A percentile compares a stretch with the other conserved stretches of the same genome.
Evolutionary conservation across 768 basidiomycete species (phyloP).

Genomic region (Epithele typhae): DNA sequence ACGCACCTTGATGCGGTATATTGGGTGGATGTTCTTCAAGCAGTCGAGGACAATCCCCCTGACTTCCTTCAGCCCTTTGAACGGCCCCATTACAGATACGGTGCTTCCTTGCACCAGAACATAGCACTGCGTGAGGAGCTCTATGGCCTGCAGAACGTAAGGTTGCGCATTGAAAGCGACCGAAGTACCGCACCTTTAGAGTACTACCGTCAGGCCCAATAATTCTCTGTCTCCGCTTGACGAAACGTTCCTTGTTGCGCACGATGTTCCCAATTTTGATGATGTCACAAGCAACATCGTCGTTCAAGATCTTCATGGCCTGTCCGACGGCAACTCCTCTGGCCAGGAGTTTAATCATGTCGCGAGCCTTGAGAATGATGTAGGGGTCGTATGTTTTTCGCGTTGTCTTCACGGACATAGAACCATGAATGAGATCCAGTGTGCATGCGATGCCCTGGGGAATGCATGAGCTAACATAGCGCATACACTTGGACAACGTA

Average conservation of each 20-base stretch:
- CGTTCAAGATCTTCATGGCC: constrained; percentile 87
- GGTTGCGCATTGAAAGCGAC: constrained; percentile 16
- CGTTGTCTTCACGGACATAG: constrained; percentile 96
- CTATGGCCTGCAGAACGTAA: constrained; percentile 69
- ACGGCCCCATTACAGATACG: constrained; percentile 96
- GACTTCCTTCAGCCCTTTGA: constrained; percentile 94
- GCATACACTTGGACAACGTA: constrained; percentile 30
- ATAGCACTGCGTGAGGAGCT: constrained; percentile 93
- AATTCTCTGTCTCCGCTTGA: constrained; percentile 92
- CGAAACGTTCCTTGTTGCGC: constrained; percentile 93
- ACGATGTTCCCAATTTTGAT: constrained; percentile 96
- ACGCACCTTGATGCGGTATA: constrained; percentile 92
- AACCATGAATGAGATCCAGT: constrained; percentile 92
- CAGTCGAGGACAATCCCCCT: constrained; percentile 95
- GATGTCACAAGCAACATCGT: constrained; percentile 89
- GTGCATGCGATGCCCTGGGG: constrained; percentile 82
- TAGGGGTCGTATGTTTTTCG: constrained; percentile 98
- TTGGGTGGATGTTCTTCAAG: constrained; percentile 99
- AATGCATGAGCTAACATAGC: not conserved
- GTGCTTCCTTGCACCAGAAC: constrained; percentile 98
- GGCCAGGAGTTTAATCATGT: constrained; percentile 92
- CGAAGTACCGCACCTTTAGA: constrained; percentile 81
- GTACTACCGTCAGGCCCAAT: constrained; percentile 98
- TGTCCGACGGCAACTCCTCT: constrained; percentile 84
- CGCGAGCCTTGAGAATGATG: constrained; percentile 91